Evolutionary conservation across 257 asterid genomes (phyloP), one percentile per base, ranked within the genome.

Genomic region (Anisodus tanguticus): DNA sequence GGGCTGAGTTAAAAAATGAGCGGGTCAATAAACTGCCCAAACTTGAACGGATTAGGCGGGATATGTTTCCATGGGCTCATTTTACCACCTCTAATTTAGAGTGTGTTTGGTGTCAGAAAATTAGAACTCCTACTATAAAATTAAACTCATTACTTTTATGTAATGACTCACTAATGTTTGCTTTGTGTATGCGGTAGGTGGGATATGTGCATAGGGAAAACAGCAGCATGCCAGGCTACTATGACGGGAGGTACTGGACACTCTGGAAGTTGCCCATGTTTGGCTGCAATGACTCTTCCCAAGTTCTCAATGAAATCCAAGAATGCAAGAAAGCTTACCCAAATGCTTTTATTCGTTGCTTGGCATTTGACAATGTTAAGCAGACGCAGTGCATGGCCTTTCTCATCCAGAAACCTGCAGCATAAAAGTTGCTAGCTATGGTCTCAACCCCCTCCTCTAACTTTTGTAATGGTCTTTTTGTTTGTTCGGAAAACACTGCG

Each of bases 201-300:
- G 92, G 92, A 0, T 85, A 80, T 68, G 92, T 89, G 43, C 79
- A 81, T 70, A 90, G 92, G 59, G 86, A 90, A 54, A 87, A 92
- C 83, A 88, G 91, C 83, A 87, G 60, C 83, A 86, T 91, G 84
- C 92, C 95, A 49, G 90, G 90, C 26, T 90, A 89, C 87, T 92
- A 89, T 43, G 93, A 91, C 68, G 92, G 94, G 64, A 88, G 93
- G 58, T 90, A 92, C 78, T 92, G 92, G 91, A 90, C 93, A 9
- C 58, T 92, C 43, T 89, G 93, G 93, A 89, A 89, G 86, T 87
- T 92, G 86, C 95, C 94, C 9, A 90, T 87, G 95, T 89, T 92
- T 74, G 91, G 95, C 2, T 90, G 93, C 88, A 88, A 12, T 16
- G 89, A 86, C 26, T 71, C 90, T 4, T 83, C 91, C 19, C 90